phyloP scores from a whole-genome alignment of 164 flowering plant species.

The Vitis vinifera region ASM3070453v1 NC_081811.1:23893501-23894000 shows the following conservation, averaged over 20 bases:
- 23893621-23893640: conserved; percentile 50
- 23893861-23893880: conserved; percentile 33
- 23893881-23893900: conserved; percentile 22
- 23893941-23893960: conserved; percentile 41
- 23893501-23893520: too few species aligned
- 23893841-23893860: conserved; percentile 34
- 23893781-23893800: conserved; percentile 28
- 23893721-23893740: not conserved
- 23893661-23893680: conserved; percentile 44
- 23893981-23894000: conserved; percentile 25
- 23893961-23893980: conserved; percentile 36
- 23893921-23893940: conserved; percentile 31
- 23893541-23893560: too few species aligned
- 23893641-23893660: conserved; percentile 43
- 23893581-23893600: conserved; percentile 11
- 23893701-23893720: not conserved
- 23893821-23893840: conserved; percentile 30
- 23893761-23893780: conserved; percentile 21
- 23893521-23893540: not conserved
- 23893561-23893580: too few species aligned
- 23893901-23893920: conserved; percentile 16
- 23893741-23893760: too few species aligned
- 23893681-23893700: conserved; percentile 32
- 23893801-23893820: conserved; percentile 23
- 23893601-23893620: conserved; percentile 51